Conservation (phyloP, 257 asterid genomes). For the Przewalskia tangutica region DNA sequence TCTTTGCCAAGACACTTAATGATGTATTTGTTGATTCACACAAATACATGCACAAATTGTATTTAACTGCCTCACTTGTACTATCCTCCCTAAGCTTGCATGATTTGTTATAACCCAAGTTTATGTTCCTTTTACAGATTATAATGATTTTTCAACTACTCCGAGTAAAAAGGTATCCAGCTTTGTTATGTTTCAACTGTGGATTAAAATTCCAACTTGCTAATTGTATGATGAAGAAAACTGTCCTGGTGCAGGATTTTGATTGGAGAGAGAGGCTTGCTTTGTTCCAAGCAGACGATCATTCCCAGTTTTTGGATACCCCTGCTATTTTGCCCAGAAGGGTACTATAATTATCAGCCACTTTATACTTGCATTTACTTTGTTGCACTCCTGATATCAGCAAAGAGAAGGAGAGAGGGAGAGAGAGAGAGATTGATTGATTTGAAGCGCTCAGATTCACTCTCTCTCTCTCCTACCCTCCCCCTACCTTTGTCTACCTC, state of each 20-base stretch:
- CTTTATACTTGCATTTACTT: slow-evolving; percentile 1
- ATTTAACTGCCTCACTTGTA: neutral
- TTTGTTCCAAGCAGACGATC: slow-evolving; percentile 42
- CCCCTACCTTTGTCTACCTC: neutral
- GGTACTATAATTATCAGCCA: slow-evolving; percentile 32
- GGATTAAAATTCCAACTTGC: slow-evolving; percentile 2
- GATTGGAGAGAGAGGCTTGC: slow-evolving; percentile 67
- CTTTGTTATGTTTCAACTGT: neutral
- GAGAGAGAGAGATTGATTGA: neutral
- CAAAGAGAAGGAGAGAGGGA: neutral
- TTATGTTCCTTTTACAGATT: slow-evolving; percentile 34
- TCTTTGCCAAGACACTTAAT: neutral
- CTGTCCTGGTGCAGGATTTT: slow-evolving; percentile 27
- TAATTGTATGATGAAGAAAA: slow-evolving; percentile 5
- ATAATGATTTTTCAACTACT: slow-evolving; percentile 14
- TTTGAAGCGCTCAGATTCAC: neutral
- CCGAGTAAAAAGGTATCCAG: slow-evolving; percentile 38
- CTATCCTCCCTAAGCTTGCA: neutral
- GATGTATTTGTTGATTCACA: neutral
- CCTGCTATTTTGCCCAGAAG: slow-evolving; percentile 59
- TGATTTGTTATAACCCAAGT: neutral
- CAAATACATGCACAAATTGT: neutral
- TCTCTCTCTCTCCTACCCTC: neutral
- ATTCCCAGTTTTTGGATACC: slow-evolving; percentile 38
- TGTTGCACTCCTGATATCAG: neutral